phyloP scores from a whole-genome alignment of 129 eudicot species.

The Tagetes erecta region DNA sequence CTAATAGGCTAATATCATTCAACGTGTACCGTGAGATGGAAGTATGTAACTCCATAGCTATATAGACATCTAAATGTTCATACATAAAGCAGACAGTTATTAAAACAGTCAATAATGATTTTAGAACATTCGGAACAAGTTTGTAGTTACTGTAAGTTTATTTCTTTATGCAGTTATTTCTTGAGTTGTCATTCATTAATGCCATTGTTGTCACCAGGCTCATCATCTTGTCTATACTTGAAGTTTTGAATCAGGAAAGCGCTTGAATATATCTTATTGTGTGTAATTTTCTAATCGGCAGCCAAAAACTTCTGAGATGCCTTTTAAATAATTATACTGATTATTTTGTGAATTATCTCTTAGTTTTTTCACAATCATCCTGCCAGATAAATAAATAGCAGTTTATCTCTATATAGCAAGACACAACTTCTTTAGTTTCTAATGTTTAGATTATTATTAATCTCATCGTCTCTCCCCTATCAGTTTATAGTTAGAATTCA shows the following conservation, averaged over 20 bases:
- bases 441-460: not conserved
- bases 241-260: not conserved
- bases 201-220: not conserved
- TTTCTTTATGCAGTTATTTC: not conserved
- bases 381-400: not conserved
- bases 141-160: not conserved
- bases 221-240: not conserved
- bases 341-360: not conserved
- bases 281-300: not conserved
- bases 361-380: not conserved
- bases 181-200: not conserved
- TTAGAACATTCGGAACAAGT: not conserved
- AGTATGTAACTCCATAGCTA: not conserved
- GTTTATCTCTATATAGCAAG: constrained; percentile 7
- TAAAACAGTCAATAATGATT: not conserved
- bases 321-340: not conserved
- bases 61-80: not conserved
- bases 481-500: constrained; percentile 12
- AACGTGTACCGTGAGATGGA: not conserved
- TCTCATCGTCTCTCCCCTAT: not conserved
- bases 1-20: not conserved
- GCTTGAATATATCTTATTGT: not conserved
- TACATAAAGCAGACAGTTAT: not conserved
- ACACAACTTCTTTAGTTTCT: not conserved
- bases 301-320: not conserved